These are phyloP conservation scores for Plectosphaerella sp. DNA, from an alignment of 2,329 filamentous ascomycete species.

Conservation along the genomic window DNA sequence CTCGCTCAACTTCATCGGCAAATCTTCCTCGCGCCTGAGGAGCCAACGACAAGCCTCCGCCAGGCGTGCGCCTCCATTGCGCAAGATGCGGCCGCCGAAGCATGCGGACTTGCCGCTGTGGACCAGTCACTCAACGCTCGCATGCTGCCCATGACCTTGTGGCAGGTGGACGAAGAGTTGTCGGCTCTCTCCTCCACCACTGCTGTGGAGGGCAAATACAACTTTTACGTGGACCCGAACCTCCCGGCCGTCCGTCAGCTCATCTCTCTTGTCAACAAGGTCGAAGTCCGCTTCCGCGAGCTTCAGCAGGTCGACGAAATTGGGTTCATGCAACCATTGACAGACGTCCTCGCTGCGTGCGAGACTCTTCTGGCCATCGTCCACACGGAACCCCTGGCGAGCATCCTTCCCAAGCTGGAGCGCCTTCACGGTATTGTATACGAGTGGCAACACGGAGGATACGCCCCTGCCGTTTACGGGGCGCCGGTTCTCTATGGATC, in stretches of 20 bases:
- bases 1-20: slow-evolving; percentile 57
- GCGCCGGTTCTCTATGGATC: slow-evolving; percentile 68
- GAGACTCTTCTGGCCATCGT: slow-evolving; percentile 70
- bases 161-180: slow-evolving; percentile 60
- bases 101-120: slow-evolving; percentile 13
- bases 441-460: slow-evolving; percentile 85
- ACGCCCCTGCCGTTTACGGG: slow-evolving; percentile 76
- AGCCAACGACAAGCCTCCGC: slow-evolving; percentile 36
- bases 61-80: slow-evolving; percentile 39
- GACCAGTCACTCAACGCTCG: slow-evolving; percentile 39
- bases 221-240: slow-evolving; percentile 86
- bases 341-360: slow-evolving; percentile 72
- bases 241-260: slow-evolving; percentile 70
- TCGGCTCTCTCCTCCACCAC: slow-evolving; percentile 29
- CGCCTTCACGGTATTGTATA: slow-evolving; percentile 81
- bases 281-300: slow-evolving; percentile 67
- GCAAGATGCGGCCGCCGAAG: slow-evolving; percentile 26
- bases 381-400: slow-evolving; percentile 80
- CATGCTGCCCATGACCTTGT: slow-evolving; percentile 62
- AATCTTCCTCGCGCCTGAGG: slow-evolving; percentile 41
- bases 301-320: slow-evolving; percentile 65
- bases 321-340: slow-evolving; percentile 68
- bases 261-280: slow-evolving; percentile 62
- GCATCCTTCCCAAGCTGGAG: slow-evolving; percentile 80
- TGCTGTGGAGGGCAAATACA: slow-evolving; percentile 52